Evolutionary conservation across 2,329 filamentous ascomycete species (phyloP).

Genomic region (Corynespora cassiicola): DNA sequence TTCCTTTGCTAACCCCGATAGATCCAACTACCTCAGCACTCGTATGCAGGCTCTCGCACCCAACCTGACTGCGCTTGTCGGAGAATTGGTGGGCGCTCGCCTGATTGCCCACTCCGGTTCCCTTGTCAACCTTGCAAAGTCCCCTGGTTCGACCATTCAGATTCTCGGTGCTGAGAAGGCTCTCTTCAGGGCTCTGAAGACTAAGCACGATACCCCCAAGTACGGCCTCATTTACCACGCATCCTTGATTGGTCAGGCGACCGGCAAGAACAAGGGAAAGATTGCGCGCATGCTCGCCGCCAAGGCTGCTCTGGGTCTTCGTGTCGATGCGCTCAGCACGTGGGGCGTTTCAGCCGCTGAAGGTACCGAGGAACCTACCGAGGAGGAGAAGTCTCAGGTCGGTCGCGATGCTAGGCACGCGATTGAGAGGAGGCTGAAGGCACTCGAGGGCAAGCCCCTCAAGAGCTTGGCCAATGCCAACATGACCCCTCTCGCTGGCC

Average conservation of each 20-base stretch:
- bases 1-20: constrained; percentile 2
- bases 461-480: constrained; percentile 74
- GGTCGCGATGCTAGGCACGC: constrained; percentile 75
- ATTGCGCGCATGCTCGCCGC: constrained; percentile 95
- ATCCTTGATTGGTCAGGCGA: constrained; percentile 88
- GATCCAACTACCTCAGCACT: constrained; percentile 81
- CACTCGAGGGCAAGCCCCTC: constrained; percentile 88
- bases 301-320: constrained; percentile 90
- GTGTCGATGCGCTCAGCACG: constrained; percentile 87
- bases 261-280: constrained; percentile 98
- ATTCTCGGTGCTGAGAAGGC: constrained; percentile 99
- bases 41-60: constrained; percentile 98
- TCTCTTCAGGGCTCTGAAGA: constrained; percentile 97
- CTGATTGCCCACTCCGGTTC: constrained; percentile 95
- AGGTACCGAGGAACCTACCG: constrained; percentile 65
- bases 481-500: constrained; percentile 48
- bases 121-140: constrained; percentile 93
- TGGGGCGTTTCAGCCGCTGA: constrained; percentile 69
- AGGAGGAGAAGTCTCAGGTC: constrained; percentile 85
- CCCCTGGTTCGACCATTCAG: constrained; percentile 93
- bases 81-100: constrained; percentile 90
- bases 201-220: constrained; percentile 98
- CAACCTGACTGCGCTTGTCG: constrained; percentile 91
- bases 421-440: constrained; percentile 77
- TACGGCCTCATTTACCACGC: constrained; percentile 83